Evolutionary conservation across 2,329 filamentous ascomycete species (phyloP), one percentile per base, ranked within the genome.

Genomic region (Fusarium lyarnte): DNA sequence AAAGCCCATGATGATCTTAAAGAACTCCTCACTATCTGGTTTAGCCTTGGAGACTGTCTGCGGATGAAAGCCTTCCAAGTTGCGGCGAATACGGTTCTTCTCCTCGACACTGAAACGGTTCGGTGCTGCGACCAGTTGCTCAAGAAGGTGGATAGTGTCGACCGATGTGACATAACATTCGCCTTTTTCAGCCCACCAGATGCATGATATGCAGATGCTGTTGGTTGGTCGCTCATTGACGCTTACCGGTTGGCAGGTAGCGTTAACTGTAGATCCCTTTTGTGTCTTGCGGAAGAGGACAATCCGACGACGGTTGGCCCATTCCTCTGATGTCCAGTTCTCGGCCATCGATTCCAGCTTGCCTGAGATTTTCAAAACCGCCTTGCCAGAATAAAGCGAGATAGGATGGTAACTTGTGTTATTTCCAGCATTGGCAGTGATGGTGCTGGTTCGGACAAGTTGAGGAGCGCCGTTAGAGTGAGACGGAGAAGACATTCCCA

Each of bases 1-100:
- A 79, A 98, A 98, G 3, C 91, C 94, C 96, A 99, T 99, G 83
- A 99, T 98, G 77, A 98, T 88, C 85, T 98, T 98, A 90, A 98
- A 98, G 82, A 98, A 98, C 61, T 97, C 94, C 81, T 98, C 95
- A 80, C 93, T 97, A 66, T 98, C 95, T 2, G 91, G 79, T 83
- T 97, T 97, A 64, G 91, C 91, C 83, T 99, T 99, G 75, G 94
- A 97, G 23, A 99, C 94, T 0, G 96, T 99, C 72, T 94, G 84
- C 2, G 96, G 96, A 39, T 94, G 91, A 85, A 97, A 98, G 1
- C 95, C 95, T 81, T 99, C 96, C 38, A 99, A 86, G 78, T 99
- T 99, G 71, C 96, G 91, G 35, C 96, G 92, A 77, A 99, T 98
- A 58, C 96, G 91, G 82, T 99, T 99, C 89, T 98, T 99, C 85